Evolutionary conservation across 2,329 filamentous ascomycete species (phyloP).

Genomic region (Arthrobotrys sphaeroides): DNA sequence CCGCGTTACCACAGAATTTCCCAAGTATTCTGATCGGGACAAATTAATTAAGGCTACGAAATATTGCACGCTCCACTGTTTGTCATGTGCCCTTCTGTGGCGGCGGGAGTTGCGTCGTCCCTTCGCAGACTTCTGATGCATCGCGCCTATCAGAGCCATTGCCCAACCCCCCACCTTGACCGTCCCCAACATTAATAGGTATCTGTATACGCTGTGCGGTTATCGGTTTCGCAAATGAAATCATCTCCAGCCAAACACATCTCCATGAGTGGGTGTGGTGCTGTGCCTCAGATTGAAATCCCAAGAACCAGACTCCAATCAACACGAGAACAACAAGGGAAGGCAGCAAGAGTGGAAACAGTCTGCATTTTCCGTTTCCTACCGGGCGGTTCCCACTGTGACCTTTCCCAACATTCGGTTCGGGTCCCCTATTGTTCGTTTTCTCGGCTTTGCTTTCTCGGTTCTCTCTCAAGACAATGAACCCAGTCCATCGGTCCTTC

Average conservation of each 20-base stretch:
- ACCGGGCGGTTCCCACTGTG: constrained; percentile 25
- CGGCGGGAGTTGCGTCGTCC: constrained; percentile 31
- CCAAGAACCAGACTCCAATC: constrained; percentile 39
- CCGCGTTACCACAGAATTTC: not conserved
- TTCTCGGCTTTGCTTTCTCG: constrained; percentile 25
- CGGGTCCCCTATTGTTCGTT: constrained; percentile 37
- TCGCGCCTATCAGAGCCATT: constrained; percentile 33
- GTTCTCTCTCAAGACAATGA: constrained; percentile 38
- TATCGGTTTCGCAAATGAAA: not conserved
- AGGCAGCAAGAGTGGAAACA: constrained; percentile 25
- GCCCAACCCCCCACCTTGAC: constrained; percentile 15
- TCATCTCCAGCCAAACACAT: constrained; percentile 9
- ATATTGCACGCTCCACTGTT: not conserved
- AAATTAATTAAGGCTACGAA: constrained; percentile 19
- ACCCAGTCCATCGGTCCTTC: constrained; percentile 35
- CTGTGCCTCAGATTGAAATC: constrained; percentile 6
- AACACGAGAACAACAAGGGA: constrained; percentile 28
- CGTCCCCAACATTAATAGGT: not conserved
- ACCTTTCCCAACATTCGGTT: constrained; percentile 36
- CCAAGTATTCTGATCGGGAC: not conserved
- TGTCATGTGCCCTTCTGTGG: constrained; percentile 31
- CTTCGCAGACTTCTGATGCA: constrained; percentile 3
- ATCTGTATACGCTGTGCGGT: not conserved
- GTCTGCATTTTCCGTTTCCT: constrained; percentile 38
- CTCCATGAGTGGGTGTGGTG: not conserved